Evolutionary conservation across 495 filamentous ascomycete species (phyloP).

Genomic region (Cladorrhinum samala): DNA sequence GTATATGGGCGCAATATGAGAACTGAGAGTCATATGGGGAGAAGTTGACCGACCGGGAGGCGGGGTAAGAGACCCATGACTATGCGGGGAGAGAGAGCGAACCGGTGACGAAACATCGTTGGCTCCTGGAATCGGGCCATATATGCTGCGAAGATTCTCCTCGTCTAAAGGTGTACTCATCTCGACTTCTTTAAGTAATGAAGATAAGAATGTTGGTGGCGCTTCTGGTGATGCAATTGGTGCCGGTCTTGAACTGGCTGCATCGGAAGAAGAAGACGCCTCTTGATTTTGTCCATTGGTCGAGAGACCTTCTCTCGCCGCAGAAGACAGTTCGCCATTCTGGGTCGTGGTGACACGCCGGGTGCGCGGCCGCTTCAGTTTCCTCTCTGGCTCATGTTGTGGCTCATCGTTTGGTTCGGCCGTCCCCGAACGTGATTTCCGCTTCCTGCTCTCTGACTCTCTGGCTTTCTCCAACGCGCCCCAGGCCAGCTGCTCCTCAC

Average conservation of each 20-base stretch:
- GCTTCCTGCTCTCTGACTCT: constrained; percentile 63
- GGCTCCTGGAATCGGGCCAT: constrained; percentile 39
- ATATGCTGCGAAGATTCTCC: constrained; percentile 43
- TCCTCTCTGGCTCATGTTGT: constrained; percentile 59
- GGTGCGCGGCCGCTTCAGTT: constrained; percentile 79
- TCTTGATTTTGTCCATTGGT: neutral
- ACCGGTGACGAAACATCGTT: constrained; percentile 57
- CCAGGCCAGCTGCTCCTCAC: constrained; percentile 81
- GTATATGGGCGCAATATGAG: constrained; percentile 55
- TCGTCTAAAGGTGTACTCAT: constrained; percentile 53
- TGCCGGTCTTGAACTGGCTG: constrained; percentile 19
- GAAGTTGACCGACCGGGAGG: constrained; percentile 61
- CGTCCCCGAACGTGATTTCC: constrained; percentile 66
- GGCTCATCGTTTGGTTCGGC: constrained; percentile 60
- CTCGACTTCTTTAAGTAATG: constrained; percentile 81
- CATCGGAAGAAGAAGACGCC: neutral
- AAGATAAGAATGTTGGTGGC: constrained; percentile 66
- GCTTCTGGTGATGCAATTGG: constrained; percentile 24
- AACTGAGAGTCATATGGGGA: constrained; percentile 57
- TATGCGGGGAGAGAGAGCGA: constrained; percentile 63
- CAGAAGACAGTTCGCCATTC: constrained; percentile 32
- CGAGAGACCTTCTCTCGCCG: constrained; percentile 5
- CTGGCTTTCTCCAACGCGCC: constrained; percentile 79
- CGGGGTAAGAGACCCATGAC: constrained; percentile 63
- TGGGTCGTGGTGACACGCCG: constrained; percentile 32